Conservation (phyloP, 2,329 filamentous ascomycete species). For the Dryadomyces quercivorus region DNA sequence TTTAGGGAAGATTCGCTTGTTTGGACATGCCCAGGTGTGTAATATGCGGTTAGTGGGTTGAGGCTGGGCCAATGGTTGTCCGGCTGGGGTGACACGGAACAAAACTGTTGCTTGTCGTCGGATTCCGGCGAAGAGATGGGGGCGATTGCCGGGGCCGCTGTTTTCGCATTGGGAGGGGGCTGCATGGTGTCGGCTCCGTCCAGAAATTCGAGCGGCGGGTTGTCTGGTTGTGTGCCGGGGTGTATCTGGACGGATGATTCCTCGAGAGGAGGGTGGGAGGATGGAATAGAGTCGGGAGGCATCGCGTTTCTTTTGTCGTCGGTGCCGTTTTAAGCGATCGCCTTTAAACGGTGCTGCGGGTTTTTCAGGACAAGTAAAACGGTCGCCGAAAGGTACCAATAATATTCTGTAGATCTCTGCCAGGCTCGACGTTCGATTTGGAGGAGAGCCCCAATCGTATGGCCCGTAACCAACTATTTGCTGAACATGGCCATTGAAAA, state of each 20-base stretch:
- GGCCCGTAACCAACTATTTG: background rate
- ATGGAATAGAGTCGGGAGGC: background rate
- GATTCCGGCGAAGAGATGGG: constrained; percentile 9
- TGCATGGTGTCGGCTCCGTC: background rate
- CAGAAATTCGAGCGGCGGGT: background rate
- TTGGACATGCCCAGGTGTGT: constrained; percentile 30
- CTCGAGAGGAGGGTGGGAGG: background rate
- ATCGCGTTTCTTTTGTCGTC: background rate
- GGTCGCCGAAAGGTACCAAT: background rate
- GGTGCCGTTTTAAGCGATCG: background rate
- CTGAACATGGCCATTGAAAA: background rate
- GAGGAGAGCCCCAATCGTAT: background rate
- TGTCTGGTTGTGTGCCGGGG: background rate
- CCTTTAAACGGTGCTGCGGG: background rate
- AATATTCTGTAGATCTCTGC: background rate
- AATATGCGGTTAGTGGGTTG: constrained; percentile 37
- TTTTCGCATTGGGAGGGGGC: background rate
- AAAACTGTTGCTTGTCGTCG: background rate
- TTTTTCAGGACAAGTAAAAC: background rate
- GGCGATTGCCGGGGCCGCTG: background rate
- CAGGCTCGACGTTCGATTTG: background rate
- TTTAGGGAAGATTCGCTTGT: constrained; percentile 30
- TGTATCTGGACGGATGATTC: background rate
- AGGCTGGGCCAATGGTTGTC: constrained; percentile 33
- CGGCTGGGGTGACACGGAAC: constrained; percentile 10